Evolutionary conservation across 805 yeast species (phyloP), one percentile per base, ranked within the genome.

Genomic region (Groenewaldozyma tartarivorans): DNA sequence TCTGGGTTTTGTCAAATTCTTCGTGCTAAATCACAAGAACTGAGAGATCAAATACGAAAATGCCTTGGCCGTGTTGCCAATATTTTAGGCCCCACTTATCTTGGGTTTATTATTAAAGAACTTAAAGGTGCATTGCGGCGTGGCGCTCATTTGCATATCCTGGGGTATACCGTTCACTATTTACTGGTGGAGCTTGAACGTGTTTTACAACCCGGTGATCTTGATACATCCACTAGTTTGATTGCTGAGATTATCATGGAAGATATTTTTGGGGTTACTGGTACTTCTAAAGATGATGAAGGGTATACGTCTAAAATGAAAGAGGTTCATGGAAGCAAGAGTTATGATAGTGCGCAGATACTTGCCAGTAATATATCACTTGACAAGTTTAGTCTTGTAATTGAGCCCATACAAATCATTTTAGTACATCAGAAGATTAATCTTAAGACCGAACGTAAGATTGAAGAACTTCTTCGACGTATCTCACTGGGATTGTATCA

Each of bases 281-380:
- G 95, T 27, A 81, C 81, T 55, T 97, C 92, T 54, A 90, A 92
- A 57, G 97, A 92, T 48, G 88, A 92, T 4, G 96, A 87, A 46
- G 95, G 87, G 16, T 90, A 92, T 54, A 74, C 74, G 39, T 79
- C 84, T 22, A 77, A 79, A 46, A 83, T 87, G 77, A 83, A 81
- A 52, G 98, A 90, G 65, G 90, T 92, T 27, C 88, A 86, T 57
- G 79, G 77, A 48, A 85, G 84, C 55, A 86, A 86, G 62, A 81
- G 95, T 66, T 82, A 66, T 55, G 97, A 92, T 51, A 76, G 92
- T 4, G 94, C 81, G 20, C 95, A 88, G 61, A 64, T 86, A 16
- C 55, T 90, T 36, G 72, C 95, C 0, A 60, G 75, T 13, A 75
- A 77, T 53, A 72, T 90, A 27, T 65, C 73, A 13, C 64, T 87